Evolutionary conservation across 495 filamentous ascomycete species (phyloP).

Genomic region (Parachaetomium inaequale): DNA sequence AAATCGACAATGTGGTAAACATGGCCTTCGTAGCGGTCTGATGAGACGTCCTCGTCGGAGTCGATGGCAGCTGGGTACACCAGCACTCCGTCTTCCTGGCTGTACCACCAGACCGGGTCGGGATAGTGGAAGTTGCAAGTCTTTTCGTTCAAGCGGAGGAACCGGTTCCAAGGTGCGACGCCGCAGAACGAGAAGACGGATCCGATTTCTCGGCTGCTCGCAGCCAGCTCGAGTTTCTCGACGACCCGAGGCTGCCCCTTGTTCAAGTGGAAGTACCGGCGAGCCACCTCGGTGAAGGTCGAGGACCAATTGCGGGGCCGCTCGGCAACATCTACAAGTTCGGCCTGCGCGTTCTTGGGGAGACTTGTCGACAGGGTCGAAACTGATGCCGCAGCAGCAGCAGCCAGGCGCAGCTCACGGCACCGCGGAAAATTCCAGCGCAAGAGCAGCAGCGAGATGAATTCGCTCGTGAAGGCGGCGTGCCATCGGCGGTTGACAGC

Average conservation of each 20-base stretch:
- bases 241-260: conserved; percentile 47
- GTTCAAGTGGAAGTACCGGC: conserved; percentile 55
- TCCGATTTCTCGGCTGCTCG: conserved; percentile 14
- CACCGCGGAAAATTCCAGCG: conserved; percentile 53
- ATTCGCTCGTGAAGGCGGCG: conserved; percentile 50
- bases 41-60: conserved; percentile 32
- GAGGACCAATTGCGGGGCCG: conserved; percentile 34
- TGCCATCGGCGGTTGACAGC: conserved; percentile 55
- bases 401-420: conserved; percentile 48
- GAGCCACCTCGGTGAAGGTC: conserved; percentile 52
- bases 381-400: conserved; percentile 13
- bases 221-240: conserved; percentile 44
- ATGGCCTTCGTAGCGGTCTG: conserved; percentile 24
- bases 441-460: conserved; percentile 45
- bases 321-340: conserved; percentile 54
- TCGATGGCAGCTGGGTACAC: conserved; percentile 49
- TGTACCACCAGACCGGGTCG: conserved; percentile 59
- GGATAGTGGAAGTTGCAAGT: conserved; percentile 45
- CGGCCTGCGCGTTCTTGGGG: conserved; percentile 37
- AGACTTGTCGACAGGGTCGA: conserved; percentile 1
- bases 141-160: conserved; percentile 47
- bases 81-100: conserved; percentile 51
- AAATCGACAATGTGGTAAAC: conserved; percentile 55
- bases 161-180: conserved; percentile 56
- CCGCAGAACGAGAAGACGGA: conserved; percentile 43